Evolutionary conservation across 257 asterid species (phyloP), one percentile per base, ranked within the genome.

Genomic region (Scutellaria barbata): DNA sequence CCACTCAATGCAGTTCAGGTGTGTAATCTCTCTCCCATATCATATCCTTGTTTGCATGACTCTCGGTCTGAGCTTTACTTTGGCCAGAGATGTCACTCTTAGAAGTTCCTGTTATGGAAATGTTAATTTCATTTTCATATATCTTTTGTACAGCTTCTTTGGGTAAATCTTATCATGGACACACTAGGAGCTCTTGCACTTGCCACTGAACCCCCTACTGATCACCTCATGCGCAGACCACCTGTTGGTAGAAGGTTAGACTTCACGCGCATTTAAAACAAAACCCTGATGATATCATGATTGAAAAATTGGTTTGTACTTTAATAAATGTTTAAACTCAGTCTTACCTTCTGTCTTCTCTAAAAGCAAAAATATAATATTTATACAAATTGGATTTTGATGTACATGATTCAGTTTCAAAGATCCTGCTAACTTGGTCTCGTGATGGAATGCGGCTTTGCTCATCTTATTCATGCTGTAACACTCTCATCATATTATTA

Each of bases 81-180:
- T 14, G 18, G 35, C 35, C 35, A 2, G 35, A 30, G 4, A 30
- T 5, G 42, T 33, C 8, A 7, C 10, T 60, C 55, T 63, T 1
- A 39, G 55, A 43, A 8, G 58, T 39, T 66, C 37, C 48, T 14
- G 16, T 40, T 60, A 6, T 6, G 52, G 52, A 71, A 53, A 43
- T 6, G 41, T 48, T 46, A 40, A 72, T 59, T 63, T 33, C 7
- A 25, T 9, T 74, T 46, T 60, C 13, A 57, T 43, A 22, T 77
- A 25, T 62, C 46, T 48, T 48, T 51, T 53, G 33, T 77, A 74
- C 92, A 94, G 99, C 95, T 94, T 68, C 99, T 94, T 35, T 94
- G 99, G 99, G 99, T 94, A 47, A 94, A 94, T 82, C 97, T 94
- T 57, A 94, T 94, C 65, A 94, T 94, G 99, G 99, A 94, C 78